Evolutionary conservation across 2,329 filamentous ascomycete species (phyloP), one percentile per base, ranked within the genome.

Genomic region (Dothideomycetes sp.): DNA sequence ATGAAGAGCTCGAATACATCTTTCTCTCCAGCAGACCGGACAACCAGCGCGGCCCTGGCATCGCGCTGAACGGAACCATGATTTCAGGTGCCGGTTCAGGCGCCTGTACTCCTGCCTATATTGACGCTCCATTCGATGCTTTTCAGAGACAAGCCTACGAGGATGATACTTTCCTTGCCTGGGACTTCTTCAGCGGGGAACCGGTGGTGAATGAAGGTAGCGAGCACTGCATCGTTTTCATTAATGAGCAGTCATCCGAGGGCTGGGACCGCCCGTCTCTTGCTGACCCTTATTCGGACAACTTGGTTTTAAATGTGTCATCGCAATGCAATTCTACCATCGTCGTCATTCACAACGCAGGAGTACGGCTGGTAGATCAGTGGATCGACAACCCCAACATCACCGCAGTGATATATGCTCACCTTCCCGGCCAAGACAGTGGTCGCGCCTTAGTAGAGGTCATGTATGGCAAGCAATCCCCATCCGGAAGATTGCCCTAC

Each of bases 331-430:
- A 63, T 45, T 79, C 75, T 44, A 81, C 78, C 1, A 65, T 82
- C 14, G 78, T 81, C 0, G 62, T 80, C 1, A 64, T 81, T 4
- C 77, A 82, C 55, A 81, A 79, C 31, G 75, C 76, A 1, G 78
- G 78, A 0, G 63, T 71, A 8, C 66, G 77, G 1, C 55, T 78
- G 0, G 70, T 81, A 0, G 77, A 81, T 43, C 59, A 62, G 1
- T 83, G 75, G 62, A 64, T 76, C 43, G 70, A 81, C 36, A 69
- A 83, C 42, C 60, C 67, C 5, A 81, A 82, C 45, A 69, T 83
- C 24, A 81, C 76, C 0, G 76, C 70, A 1, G 61, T 83, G 12
- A 63, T 83, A 0, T 75, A 75, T 47, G 77, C 74, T 4, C 77
- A 81, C 49, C 61, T 81, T 0, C 78, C 77, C 0, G 79, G 79